Percentiles rank a stretch among this genome's conserved stretches.
Conservation (phyloP, 345 rosid genomes). For the Hypericum androsaemum region DNA sequence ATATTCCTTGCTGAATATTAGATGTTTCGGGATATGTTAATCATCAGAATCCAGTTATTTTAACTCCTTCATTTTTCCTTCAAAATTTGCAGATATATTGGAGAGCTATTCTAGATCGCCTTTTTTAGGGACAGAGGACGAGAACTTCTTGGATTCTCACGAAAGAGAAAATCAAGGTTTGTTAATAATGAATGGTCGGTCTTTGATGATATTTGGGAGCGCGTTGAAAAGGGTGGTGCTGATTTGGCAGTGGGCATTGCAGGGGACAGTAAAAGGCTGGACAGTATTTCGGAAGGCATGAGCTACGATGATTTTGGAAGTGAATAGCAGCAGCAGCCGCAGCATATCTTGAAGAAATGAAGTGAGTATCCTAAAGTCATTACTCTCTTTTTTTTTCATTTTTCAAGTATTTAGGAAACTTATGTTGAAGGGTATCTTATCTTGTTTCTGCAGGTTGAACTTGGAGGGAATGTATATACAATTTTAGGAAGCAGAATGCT, state of each 20-base stretch:
- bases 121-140: conserved; percentile 35
- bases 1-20: neutral
- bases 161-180: conserved; percentile 25
- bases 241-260: conserved; percentile 21
- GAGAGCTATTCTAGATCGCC: conserved; percentile 84
- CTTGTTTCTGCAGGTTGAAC: too few relatives aligned
- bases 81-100: conserved; percentile 51
- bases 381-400: too few relatives aligned
- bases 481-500: too few relatives aligned
- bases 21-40: neutral
- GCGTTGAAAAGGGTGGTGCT: conserved; percentile 6
- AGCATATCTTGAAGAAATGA: too few relatives aligned
- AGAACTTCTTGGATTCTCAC: conserved; percentile 16
- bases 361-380: too few relatives aligned
- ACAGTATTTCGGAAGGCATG: conserved; percentile 80
- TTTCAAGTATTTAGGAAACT: too few relatives aligned
- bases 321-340: too few relatives aligned
- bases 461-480: too few relatives aligned
- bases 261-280: conserved; percentile 75
- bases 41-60: neutral
- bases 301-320: conserved; percentile 69
- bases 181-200: too few relatives aligned
- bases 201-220: too few relatives aligned
- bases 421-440: too few relatives aligned
- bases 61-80: neutral